phyloP scores from a whole-genome alignment of 768 basidiomycete species.

The Flagelloscypha sp. region DNA sequence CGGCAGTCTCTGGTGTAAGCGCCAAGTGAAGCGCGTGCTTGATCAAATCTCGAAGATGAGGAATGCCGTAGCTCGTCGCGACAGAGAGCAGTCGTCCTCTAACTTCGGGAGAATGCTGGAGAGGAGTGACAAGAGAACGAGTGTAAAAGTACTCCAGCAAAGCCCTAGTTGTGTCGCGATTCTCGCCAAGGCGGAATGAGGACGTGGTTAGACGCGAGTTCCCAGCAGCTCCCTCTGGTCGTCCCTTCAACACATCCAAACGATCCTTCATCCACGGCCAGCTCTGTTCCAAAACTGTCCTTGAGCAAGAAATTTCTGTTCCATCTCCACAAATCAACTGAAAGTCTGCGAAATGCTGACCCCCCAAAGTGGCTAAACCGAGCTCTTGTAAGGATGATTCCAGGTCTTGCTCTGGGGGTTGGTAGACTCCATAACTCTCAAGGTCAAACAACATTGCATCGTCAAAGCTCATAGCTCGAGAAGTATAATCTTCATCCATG shows the following conservation, averaged over 20 bases:
- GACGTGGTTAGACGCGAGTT: conserved; percentile 4
- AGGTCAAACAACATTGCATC: conserved; percentile 10
- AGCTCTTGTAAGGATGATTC: conserved; percentile 4
- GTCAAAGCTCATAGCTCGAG: conserved; percentile 7
- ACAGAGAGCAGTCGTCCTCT: conserved; percentile 12
- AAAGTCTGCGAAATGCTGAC: conserved; percentile 5
- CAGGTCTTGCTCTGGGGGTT: conserved; percentile 8
- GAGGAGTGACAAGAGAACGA: conserved; percentile 8
- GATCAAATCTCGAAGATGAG: conserved; percentile 9
- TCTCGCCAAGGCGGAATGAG: conserved; percentile 6
- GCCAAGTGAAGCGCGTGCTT: conserved; percentile 13
- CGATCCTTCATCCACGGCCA: conserved; percentile 13
- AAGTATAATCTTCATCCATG: too few relatives aligned
- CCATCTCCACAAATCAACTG: conserved; percentile 13
- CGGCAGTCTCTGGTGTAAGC: too few relatives aligned
- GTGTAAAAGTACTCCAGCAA: conserved; percentile 15
- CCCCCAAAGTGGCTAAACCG: conserved; percentile 8
- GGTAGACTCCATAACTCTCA: conserved; percentile 13
- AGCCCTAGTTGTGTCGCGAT: conserved; percentile 11
- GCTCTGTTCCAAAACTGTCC: conserved; percentile 6
- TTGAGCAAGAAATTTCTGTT: conserved; percentile 9
- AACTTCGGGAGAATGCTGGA: conserved; percentile 13
- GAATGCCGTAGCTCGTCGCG: conserved; percentile 9
- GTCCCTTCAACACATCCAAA: too few relatives aligned
- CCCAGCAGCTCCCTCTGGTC: conserved; percentile 1